Percentiles rank a stretch among this genome's conserved stretches.
Conservation (phyloP, 805 yeast genomes). For the Millerozyma acaciae region DNA sequence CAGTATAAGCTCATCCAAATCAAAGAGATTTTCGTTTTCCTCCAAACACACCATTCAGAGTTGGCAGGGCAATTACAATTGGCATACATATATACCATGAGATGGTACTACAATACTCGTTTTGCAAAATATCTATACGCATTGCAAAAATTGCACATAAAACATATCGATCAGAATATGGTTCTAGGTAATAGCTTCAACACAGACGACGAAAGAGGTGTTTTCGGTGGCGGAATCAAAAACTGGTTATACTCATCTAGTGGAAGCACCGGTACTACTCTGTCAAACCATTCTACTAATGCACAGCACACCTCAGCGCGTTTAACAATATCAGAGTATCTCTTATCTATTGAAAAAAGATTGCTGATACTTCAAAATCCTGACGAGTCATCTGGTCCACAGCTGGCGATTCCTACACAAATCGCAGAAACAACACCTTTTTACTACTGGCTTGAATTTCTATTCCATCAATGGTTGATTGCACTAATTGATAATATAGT, state of each 20-base stretch:
- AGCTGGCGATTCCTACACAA: constrained; percentile 70
- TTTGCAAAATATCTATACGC: constrained; percentile 76
- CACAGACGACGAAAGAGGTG: constrained; percentile 18
- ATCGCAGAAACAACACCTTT: constrained; percentile 76
- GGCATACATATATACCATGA: constrained; percentile 86
- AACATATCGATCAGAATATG: constrained; percentile 51
- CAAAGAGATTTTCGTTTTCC: constrained; percentile 58
- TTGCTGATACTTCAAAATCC: constrained; percentile 44
- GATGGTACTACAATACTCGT: constrained; percentile 84
- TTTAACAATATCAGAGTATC: constrained; percentile 47
- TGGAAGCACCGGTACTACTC: neutral
- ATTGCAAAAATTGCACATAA: constrained; percentile 57
- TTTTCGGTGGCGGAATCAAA: constrained; percentile 21
- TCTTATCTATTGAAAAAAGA: constrained; percentile 52
- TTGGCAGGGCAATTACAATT: constrained; percentile 68
- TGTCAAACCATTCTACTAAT: neutral
- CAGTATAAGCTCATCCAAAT: constrained; percentile 64
- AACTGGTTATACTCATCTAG: constrained; percentile 20
- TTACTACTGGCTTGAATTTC: constrained; percentile 66
- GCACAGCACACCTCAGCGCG: constrained; percentile 9
- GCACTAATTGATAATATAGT: constrained; percentile 74
- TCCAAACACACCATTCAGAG: constrained; percentile 50
- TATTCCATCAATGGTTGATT: constrained; percentile 66
- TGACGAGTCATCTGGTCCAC: constrained; percentile 42
- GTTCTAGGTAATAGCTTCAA: constrained; percentile 47